phyloP scores from a whole-genome alignment of 2,329 filamentous ascomycete genomes.

The Colletotrichum agaves region DNA sequence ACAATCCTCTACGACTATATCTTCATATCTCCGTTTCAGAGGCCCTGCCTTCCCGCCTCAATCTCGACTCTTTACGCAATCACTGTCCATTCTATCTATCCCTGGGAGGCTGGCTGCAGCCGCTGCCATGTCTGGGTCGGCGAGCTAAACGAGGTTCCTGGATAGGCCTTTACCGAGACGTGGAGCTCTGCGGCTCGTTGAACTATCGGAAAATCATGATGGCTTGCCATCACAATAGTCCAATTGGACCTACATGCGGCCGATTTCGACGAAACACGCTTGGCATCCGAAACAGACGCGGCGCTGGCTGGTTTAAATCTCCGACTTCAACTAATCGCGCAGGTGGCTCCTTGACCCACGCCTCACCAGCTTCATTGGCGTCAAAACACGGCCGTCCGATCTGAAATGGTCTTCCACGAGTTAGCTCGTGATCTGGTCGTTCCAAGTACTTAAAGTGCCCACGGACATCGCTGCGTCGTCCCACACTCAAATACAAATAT shows the following conservation, averaged over 20 bases:
- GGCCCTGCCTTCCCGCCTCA: background rate
- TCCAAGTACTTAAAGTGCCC: background rate
- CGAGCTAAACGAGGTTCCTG: background rate
- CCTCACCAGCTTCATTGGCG: slow-evolving; percentile 6
- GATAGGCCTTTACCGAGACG: background rate
- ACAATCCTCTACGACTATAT: background rate
- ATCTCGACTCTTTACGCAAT: background rate
- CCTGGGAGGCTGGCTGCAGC: background rate
- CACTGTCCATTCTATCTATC: slow-evolving; percentile 1
- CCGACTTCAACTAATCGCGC: slow-evolving; percentile 10
- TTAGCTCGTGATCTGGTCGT: background rate
- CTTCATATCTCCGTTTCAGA: background rate
- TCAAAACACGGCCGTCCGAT: slow-evolving; percentile 13
- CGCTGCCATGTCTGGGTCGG: background rate
- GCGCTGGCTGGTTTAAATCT: slow-evolving; percentile 24
- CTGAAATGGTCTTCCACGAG: background rate
- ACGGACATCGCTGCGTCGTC: background rate
- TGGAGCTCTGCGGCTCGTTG: background rate
- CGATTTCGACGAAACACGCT: background rate
- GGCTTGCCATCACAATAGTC: background rate
- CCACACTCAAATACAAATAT: slow-evolving; percentile 5
- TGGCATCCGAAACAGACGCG: slow-evolving; percentile 8
- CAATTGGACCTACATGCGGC: background rate
- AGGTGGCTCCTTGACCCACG: slow-evolving; percentile 1
- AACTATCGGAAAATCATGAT: background rate